Evolutionary conservation across 2,329 filamentous ascomycete species (phyloP), one percentile per base, ranked within the genome.

Genomic region (Bipolaris gigantea): DNA sequence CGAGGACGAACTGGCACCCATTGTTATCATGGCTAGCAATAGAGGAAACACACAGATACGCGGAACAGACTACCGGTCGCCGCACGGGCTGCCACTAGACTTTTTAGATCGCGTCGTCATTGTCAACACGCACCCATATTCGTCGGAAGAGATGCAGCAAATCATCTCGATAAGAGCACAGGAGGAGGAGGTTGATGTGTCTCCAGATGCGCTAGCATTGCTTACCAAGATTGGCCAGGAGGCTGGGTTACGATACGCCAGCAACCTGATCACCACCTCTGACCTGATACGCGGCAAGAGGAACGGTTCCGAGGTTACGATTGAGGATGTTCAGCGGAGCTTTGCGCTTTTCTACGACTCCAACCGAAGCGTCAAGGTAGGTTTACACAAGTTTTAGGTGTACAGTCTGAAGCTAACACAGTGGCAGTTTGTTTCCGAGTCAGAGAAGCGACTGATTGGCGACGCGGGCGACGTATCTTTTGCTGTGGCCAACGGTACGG

Each of bases 1-100:
- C 40, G 94, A 99, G 77, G 91, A 92, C 56, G 92, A 97, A 68
- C 83, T 99, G 30, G 92, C 94, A 1, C 94, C 94, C 35, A 92
- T 99, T 61, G 92, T 99, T 75, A 99, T 99, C 77, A 99, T 99
- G 94, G 94, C 94, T 50, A 96, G 90, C 82, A 99, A 99, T 80
- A 85, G 94, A 56, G 94, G 94, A 61, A 86, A 92, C 75, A 90
- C 94, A 34, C 88, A 89, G 63, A 97, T 99, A 70, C 86, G 94
- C 30, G 94, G 94, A 54, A 99, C 94, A 51, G 89, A 90, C 74
- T 97, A 97, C 78, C 88, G 86, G 66, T 94, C 89, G 65, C 94
- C 94, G 2, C 94, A 99, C 74, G 94, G 94, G 25, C 81, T 99
- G 39, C 94, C 94, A 0, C 85, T 97, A 41, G 94, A 99, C 77